Conservation (phyloP, 495 filamentous ascomycete genomes). For the Emericellopsis terricola region DNA sequence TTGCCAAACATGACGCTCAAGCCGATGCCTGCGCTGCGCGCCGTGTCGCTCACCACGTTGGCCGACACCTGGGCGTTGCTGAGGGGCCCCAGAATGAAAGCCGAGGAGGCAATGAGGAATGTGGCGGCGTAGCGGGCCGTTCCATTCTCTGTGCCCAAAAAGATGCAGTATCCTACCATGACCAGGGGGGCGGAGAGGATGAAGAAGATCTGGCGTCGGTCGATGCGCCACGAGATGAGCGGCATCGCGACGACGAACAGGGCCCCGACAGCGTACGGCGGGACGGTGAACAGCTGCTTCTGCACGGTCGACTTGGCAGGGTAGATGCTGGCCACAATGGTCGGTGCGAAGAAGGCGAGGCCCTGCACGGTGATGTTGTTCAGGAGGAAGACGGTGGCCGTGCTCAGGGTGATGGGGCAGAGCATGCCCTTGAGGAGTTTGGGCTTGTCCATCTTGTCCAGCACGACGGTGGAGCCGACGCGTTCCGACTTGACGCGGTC, state of each 20-base stretch:
- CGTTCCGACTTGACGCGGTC: slow-evolving; percentile 12
- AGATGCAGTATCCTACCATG: slow-evolving; percentile 57
- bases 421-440: slow-evolving; percentile 11
- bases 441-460: slow-evolving; percentile 13
- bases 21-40: slow-evolving; percentile 45
- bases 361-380: slow-evolving; percentile 40
- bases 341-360: slow-evolving; percentile 40
- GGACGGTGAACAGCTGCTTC: slow-evolving; percentile 21
- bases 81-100: slow-evolving; percentile 50
- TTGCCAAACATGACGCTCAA: slow-evolving; percentile 57
- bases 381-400: slow-evolving; percentile 40
- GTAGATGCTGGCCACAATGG: slow-evolving; percentile 38
- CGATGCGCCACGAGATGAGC: slow-evolving; percentile 38
- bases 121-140: slow-evolving; percentile 50
- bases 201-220: slow-evolving; percentile 45
- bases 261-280: slow-evolving; percentile 23
- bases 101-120: slow-evolving; percentile 47
- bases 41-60: slow-evolving; percentile 55
- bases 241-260: slow-evolving; percentile 32
- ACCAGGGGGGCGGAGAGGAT: slow-evolving; percentile 35
- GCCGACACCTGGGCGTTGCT: slow-evolving; percentile 47
- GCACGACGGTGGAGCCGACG: slow-evolving; percentile 36
- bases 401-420: not conserved
- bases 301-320: slow-evolving; percentile 32
- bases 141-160: slow-evolving; percentile 35